These are phyloP conservation scores for Mycena belliarum DNA, from an alignment of 768 basidiomycete species.

Conservation along the genomic window DNA sequence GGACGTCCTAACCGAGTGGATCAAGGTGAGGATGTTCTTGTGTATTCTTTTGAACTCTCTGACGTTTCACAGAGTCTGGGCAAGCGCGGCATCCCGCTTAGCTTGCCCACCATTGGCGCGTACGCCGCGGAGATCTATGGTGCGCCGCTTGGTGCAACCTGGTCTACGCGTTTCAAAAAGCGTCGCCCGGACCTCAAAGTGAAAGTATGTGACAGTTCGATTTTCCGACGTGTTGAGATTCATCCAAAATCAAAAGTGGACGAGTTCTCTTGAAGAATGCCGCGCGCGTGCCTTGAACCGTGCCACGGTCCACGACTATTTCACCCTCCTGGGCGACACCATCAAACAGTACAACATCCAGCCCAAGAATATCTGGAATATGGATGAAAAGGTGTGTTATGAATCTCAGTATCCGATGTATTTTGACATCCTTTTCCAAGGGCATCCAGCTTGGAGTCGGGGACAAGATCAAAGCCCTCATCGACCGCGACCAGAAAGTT, in stretches of 20 bases:
- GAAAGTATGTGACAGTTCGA: too few species aligned
- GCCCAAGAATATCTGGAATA: constrained; percentile 3
- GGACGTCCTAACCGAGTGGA: too few species aligned
- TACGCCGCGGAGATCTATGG: constrained; percentile 4
- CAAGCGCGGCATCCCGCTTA: constrained; percentile 2
- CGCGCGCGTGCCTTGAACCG: constrained; percentile 7
- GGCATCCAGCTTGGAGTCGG: constrained; percentile 4
- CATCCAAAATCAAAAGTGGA: too few species aligned
- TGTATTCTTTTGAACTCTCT: too few species aligned
- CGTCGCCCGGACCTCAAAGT: constrained; percentile 4
- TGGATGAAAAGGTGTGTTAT: constrained; percentile 12
- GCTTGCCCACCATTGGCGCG: neutral
- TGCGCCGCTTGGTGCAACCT: constrained; percentile 1
- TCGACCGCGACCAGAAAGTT: constrained; percentile 6
- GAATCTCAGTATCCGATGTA: too few species aligned
- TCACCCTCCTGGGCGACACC: neutral
- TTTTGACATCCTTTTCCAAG: too few species aligned
- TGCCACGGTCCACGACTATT: neutral
- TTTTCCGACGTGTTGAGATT: too few species aligned
- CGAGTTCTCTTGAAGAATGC: constrained; percentile 3
- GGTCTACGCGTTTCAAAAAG: constrained; percentile 1
- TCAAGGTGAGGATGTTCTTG: too few species aligned
- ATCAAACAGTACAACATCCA: neutral
- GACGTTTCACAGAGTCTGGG: neutral
- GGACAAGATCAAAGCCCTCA: neutral